Conservation (phyloP, 1,284 basidiomycete genomes). For the Cryptococcus sp. region DNA sequence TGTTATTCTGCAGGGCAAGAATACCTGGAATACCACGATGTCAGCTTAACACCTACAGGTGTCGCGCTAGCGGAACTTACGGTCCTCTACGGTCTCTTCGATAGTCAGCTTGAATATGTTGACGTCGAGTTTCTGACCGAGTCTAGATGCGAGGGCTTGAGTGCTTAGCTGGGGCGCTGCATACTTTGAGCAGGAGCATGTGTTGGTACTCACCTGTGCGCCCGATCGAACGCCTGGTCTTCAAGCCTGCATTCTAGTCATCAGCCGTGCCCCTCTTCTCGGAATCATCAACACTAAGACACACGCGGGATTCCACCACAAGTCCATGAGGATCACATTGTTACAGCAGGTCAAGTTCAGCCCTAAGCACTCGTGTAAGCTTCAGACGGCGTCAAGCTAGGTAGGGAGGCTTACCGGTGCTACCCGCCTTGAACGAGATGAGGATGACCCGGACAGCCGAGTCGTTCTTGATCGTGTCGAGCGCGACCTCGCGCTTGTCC, state of each 20-base stretch:
- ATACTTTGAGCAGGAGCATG: not conserved
- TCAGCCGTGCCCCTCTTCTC: not conserved
- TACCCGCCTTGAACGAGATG: conserved; percentile 95
- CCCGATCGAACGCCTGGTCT: conserved; percentile 88
- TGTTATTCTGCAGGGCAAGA: conserved; percentile 77
- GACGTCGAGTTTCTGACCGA: conserved; percentile 81
- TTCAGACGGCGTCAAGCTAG: not conserved
- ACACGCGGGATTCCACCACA: conserved; percentile 89
- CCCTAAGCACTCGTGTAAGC: conserved; percentile 50
- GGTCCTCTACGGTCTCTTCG: conserved; percentile 81
- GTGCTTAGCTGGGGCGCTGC: not conserved
- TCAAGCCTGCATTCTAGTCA: conserved; percentile 57
- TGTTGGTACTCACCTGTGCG: conserved; percentile 58
- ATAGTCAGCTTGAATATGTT: conserved; percentile 93
- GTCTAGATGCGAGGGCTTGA: conserved; percentile 34
- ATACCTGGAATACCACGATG: conserved; percentile 22
- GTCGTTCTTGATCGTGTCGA: conserved; percentile 69
- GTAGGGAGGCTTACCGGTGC: conserved; percentile 59
- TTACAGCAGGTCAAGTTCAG: conserved; percentile 93
- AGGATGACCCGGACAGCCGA: conserved; percentile 68
- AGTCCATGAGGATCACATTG: conserved; percentile 84
- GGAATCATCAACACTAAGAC: conserved; percentile 3
- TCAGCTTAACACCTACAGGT: not conserved
- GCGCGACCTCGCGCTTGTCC: conserved; percentile 67
- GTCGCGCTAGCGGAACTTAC: conserved; percentile 46